Base-by-base conservation (phyloP, 495 filamentous ascomycete genomes). In the Lasiosphaeriaceae sp. region DNA sequence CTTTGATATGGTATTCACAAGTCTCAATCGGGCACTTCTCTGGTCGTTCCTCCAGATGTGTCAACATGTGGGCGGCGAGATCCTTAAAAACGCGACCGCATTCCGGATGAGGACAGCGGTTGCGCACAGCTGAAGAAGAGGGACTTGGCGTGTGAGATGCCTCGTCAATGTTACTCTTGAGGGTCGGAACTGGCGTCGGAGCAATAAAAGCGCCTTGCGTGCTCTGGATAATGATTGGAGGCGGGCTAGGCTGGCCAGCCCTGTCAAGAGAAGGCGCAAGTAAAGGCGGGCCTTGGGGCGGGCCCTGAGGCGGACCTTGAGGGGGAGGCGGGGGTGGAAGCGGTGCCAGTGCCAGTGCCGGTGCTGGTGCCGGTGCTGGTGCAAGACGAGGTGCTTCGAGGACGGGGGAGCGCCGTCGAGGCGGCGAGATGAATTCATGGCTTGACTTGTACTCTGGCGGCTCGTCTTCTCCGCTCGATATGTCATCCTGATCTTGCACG, bases 21-120 rank as follows among this genome's bases (percentile, higher is more conserved):
- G 83, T 94, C 55, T 86, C 77, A 54, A 97, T 97, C 1, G 94
- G 94, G 67, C 94, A 99, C 68, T 99, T 99, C 56, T 97, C 93
- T 0, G 94, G 94, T 16, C 94, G 80, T 69, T 97, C 92, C 52
- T 86, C 86, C 73, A 92, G 89, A 71, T 99, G 94, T 1, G 94
- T 99, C 52, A 97, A 80, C 88, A 96, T 92, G 71, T 99, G 94
- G 5, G 94, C 92, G 63, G 93, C 94, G 51, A 96, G 73, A 62
- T 97, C 92, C 66, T 95, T 95, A 81, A 96, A 96, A n/a, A 90
- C 79, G 53, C 89, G 85, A 16, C 91, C 90, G 59, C 92, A 97
- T 22, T 94, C 90, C 0, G 88, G 84, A 62, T 89, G 82, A 12
- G 90, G 88, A 73, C 92, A 97, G 45, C 88, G 82, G 43, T 62